phyloP scores from a whole-genome alignment of 768 basidiomycete species.

The Panaeolus papilionaceus region DNA sequence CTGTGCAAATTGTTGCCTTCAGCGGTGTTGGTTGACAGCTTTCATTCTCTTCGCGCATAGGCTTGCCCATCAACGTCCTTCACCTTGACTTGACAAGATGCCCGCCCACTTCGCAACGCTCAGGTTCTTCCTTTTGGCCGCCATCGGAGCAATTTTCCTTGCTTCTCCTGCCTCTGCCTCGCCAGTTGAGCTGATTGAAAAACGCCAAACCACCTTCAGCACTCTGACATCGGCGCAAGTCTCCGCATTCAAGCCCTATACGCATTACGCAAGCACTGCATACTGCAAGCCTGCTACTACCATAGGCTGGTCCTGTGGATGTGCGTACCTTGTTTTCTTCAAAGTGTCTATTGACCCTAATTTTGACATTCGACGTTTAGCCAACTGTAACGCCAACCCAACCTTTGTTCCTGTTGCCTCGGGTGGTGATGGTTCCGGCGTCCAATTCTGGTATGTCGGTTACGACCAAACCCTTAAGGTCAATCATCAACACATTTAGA shows the following conservation, averaged over 20 bases:
- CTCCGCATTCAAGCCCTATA: slow-evolving; percentile 51
- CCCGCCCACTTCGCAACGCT: neutral
- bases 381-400: slow-evolving; percentile 46
- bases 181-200: neutral
- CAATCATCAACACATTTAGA: neutral
- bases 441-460: slow-evolving; percentile 41
- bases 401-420: slow-evolving; percentile 49
- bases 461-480: slow-evolving; percentile 13
- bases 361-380: slow-evolving; percentile 28
- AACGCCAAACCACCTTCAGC: slow-evolving; percentile 19
- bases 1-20: neutral
- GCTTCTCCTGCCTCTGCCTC: neutral
- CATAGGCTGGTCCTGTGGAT: slow-evolving; percentile 57
- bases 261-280: slow-evolving; percentile 55
- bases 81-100: neutral
- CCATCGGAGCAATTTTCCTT: neutral
- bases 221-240: slow-evolving; percentile 46
- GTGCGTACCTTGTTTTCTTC: slow-evolving; percentile 34
- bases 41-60: too few relatives aligned
- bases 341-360: neutral
- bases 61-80: neutral
- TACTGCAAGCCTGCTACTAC: slow-evolving; percentile 54
- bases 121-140: neutral
- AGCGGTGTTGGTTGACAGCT: neutral
- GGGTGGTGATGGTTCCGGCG: slow-evolving; percentile 46